phyloP scores from a whole-genome alignment of 495 filamentous ascomycete species.

The Penicillium turbatum region DNA sequence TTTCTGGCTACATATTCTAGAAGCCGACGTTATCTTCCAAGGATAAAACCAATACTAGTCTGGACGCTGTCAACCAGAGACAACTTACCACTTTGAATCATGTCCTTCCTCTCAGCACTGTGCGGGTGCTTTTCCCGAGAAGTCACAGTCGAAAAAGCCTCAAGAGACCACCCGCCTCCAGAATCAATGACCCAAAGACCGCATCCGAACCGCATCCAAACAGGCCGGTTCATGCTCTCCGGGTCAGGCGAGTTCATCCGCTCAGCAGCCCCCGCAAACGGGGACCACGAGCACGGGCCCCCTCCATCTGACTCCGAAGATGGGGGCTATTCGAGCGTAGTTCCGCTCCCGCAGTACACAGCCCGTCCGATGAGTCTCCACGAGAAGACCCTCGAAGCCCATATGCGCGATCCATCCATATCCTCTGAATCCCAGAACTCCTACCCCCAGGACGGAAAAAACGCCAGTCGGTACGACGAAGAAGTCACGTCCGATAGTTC shows the following conservation, averaged over 20 bases:
- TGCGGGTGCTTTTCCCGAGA: constrained; percentile 30
- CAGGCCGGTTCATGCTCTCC: constrained; percentile 24
- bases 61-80: background rate
- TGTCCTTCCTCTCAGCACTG: constrained; percentile 29
- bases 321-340: constrained; percentile 32
- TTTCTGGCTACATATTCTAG: background rate
- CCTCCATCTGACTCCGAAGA: constrained; percentile 22
- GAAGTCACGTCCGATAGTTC: constrained; percentile 38
- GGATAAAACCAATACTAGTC: background rate
- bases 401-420: constrained; percentile 36
- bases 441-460: constrained; percentile 33
- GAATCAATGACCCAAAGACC: constrained; percentile 14
- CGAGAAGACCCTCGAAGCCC: constrained; percentile 41
- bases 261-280: constrained; percentile 3
- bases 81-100: constrained; percentile 1
- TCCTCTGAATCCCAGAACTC: constrained; percentile 19
- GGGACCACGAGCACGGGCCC: constrained; percentile 14
- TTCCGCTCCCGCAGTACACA: constrained; percentile 42
- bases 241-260: constrained; percentile 22
- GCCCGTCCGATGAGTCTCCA: constrained; percentile 38
- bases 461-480: constrained; percentile 26
- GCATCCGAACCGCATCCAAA: constrained; percentile 48
- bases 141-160: constrained; percentile 10
- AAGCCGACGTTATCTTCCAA: background rate
- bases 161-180: constrained; percentile 4